phyloP scores from a whole-genome alignment of 495 filamentous ascomycete species.

The Penicillium antarcticum region DNA sequence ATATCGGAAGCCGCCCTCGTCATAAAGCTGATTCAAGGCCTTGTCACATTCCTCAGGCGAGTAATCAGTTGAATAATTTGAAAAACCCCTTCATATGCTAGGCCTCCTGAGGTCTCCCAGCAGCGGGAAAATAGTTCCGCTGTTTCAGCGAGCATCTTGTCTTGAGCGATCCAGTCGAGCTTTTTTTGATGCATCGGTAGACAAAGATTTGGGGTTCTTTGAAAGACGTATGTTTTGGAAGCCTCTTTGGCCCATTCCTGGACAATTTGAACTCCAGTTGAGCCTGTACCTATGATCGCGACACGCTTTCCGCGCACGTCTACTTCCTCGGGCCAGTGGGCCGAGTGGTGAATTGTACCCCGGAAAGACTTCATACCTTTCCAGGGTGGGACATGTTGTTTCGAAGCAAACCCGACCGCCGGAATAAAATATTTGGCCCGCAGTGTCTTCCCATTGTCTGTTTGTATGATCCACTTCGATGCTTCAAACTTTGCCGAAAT shows the following conservation, averaged over 20 bases:
- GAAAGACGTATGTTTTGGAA: conserved; percentile 43
- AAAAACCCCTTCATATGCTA: neutral
- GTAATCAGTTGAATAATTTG: conserved; percentile 43
- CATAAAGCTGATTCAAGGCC: conserved; percentile 45
- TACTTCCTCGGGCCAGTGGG: conserved; percentile 54
- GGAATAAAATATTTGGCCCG: conserved; percentile 48
- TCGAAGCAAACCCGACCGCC: conserved; percentile 31
- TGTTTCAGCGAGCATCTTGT: too few relatives aligned
- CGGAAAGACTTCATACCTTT: conserved; percentile 52
- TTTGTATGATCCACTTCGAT: conserved; percentile 47
- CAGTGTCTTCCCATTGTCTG: conserved; percentile 38
- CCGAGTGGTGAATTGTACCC: conserved; percentile 53
- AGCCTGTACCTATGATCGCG: conserved; percentile 60
- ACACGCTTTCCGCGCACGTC: conserved; percentile 46
- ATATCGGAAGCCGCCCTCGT: conserved; percentile 49
- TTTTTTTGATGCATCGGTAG: conserved; percentile 49
- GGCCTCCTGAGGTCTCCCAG: neutral
- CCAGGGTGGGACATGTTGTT: conserved; percentile 44
- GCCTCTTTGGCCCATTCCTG: conserved; percentile 44
- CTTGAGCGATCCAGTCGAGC: neutral
- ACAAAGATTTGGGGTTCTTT: conserved; percentile 52
- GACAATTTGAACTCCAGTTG: conserved; percentile 54
- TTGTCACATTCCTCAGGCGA: conserved; percentile 44
- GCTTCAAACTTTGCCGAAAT: conserved; percentile 38
- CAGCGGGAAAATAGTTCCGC: neutral